A percentile compares a stretch with the other conserved stretches of the same genome.
Conservation (phyloP, 2,329 filamentous ascomycete species). For the Fusarium brachygibbosum region DNA sequence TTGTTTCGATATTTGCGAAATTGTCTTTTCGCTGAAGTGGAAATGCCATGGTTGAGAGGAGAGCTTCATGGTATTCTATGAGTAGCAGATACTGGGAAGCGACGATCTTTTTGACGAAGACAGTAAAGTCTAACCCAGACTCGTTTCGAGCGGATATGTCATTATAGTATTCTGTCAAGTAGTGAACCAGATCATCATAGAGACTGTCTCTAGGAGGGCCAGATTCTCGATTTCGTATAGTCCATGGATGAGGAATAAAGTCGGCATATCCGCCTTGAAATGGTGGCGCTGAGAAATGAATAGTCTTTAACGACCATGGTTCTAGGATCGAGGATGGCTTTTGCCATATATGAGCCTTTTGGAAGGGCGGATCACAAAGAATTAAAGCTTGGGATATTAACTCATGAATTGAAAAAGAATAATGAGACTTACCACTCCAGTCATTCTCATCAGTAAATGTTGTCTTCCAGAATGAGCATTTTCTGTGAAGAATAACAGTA, state of each 20-base stretch:
- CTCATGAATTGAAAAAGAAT: background rate
- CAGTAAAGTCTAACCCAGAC: background rate
- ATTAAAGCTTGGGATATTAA: conserved; percentile 1
- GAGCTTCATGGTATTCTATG: conserved; percentile 15
- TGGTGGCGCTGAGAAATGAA: conserved; percentile 1
- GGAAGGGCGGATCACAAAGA: conserved; percentile 5
- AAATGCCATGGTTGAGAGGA: conserved; percentile 10
- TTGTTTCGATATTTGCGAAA: conserved; percentile 10
- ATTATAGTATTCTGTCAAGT: conserved; percentile 11
- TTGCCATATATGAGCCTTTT: conserved; percentile 5
- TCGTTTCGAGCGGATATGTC: background rate
- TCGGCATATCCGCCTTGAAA: conserved; percentile 17
- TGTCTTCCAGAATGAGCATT: conserved; percentile 15
- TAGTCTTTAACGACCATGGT: background rate
- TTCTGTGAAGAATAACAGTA: conserved; percentile 5
- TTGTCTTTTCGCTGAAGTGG: conserved; percentile 14
- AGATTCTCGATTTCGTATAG: background rate
- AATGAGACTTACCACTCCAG: background rate
- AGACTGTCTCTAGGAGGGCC: background rate
- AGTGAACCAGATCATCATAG: conserved; percentile 8
- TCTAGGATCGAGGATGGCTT: background rate
- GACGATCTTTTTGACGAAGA: conserved; percentile 11
- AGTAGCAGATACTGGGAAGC: conserved; percentile 10
- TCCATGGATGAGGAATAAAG: conserved; percentile 2
- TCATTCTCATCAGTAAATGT: background rate